Evolutionary conservation across 805 yeast species (phyloP).

Genomic region (Wickerhamiella brachini): DNA sequence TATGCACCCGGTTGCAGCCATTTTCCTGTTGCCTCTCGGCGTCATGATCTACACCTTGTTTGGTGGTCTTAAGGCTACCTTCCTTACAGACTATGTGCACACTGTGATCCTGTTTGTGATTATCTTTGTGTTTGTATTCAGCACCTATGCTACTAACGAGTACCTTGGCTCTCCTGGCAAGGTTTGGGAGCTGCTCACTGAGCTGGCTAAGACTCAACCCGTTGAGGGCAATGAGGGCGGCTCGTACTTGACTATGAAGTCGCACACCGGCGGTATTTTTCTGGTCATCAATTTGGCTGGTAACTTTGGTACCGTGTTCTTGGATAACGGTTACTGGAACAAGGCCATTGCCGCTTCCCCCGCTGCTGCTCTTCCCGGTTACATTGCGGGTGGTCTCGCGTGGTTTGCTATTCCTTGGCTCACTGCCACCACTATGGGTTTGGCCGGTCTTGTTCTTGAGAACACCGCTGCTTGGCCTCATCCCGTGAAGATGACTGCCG

Average conservation of each 20-base stretch:
- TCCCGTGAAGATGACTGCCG: constrained; percentile 50
- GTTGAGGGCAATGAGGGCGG: constrained; percentile 73
- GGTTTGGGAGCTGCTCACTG: constrained; percentile 61
- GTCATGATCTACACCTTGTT: constrained; percentile 59
- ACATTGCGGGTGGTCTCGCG: constrained; percentile 73
- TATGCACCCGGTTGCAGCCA: constrained; percentile 66
- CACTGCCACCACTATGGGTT: constrained; percentile 71
- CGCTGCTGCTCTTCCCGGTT: constrained; percentile 74
- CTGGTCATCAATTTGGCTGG: constrained; percentile 80
- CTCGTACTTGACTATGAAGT: constrained; percentile 76
- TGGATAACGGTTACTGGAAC: constrained; percentile 81
- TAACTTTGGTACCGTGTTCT: constrained; percentile 76
- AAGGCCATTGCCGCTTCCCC: constrained; percentile 81
- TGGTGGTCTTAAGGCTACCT: constrained; percentile 77
- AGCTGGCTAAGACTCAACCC: constrained; percentile 43
- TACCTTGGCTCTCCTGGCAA: constrained; percentile 68
- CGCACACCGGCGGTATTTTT: constrained; percentile 77
- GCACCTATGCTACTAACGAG: constrained; percentile 57
- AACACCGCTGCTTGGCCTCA: constrained; percentile 61
- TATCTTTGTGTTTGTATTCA: constrained; percentile 67
- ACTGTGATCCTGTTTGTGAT: constrained; percentile 70
- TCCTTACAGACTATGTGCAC: constrained; percentile 65
- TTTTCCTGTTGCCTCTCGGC: constrained; percentile 71
- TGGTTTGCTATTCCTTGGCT: constrained; percentile 88
- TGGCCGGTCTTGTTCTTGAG: constrained; percentile 70